Evolutionary conservation across 345 rosid species (phyloP).

Genomic region (Citrus maxima): DNA sequence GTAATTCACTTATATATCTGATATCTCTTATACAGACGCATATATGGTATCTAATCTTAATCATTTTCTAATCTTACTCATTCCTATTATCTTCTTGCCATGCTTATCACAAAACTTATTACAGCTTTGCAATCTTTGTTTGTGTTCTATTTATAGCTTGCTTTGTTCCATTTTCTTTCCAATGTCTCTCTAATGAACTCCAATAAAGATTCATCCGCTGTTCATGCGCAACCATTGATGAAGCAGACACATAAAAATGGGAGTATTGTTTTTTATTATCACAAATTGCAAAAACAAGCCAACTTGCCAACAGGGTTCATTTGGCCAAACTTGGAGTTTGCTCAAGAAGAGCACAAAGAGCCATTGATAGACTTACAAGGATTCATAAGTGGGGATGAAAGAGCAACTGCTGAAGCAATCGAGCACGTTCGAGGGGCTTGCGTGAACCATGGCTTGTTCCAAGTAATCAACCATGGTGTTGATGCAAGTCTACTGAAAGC

Average conservation of each 20-base stretch:
- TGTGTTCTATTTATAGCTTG: too few relatives aligned
- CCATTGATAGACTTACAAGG: constrained; percentile 50
- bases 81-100: too few relatives aligned
- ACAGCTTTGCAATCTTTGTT: background rate
- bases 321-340: constrained; percentile 39
- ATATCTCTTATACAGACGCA: too few relatives aligned
- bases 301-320: constrained; percentile 39
- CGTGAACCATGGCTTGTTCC: constrained; percentile 57
- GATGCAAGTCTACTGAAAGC: constrained; percentile 31
- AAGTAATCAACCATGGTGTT: constrained; percentile 53
- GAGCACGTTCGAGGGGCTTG: constrained; percentile 43
- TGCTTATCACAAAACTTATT: background rate
- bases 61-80: too few relatives aligned
- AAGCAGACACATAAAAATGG: constrained; percentile 6
- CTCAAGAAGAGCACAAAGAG: constrained; percentile 37
- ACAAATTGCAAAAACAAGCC: constrained; percentile 27
- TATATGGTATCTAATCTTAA: too few relatives aligned
- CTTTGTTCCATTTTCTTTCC: background rate
- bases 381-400: constrained; percentile 35
- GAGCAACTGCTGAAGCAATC: constrained; percentile 28
- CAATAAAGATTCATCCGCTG: constrained; percentile 10
- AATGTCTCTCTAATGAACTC: constrained; percentile 28
- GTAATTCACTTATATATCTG: too few relatives aligned
- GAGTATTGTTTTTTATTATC: constrained; percentile 23
- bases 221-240: constrained; percentile 2